Conservation (phyloP, 148 eudicot genomes). For the Selenicereus undatus region DNA sequence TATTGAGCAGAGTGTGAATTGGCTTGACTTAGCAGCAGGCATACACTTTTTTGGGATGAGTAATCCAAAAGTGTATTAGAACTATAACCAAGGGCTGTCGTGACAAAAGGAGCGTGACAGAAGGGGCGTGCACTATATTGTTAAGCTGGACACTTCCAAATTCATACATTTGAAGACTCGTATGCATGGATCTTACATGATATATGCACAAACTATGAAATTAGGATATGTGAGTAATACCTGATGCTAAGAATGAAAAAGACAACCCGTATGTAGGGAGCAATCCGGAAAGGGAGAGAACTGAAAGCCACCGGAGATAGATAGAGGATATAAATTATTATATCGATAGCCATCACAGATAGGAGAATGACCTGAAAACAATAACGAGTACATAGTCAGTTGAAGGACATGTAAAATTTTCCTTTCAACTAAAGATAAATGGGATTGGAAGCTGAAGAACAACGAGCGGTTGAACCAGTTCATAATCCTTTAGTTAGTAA, state of each 20-base stretch:
- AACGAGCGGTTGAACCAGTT: neutral
- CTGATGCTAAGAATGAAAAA: conserved; percentile 73
- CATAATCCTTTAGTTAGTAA: neutral
- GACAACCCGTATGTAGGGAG: conserved; percentile 80
- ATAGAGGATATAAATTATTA: conserved; percentile 45
- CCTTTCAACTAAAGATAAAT: neutral
- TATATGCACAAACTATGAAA: neutral
- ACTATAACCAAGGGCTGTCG: no score
- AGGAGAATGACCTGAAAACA: conserved; percentile 60
- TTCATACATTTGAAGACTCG: neutral
- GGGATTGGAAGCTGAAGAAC: neutral
- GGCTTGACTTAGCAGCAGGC: neutral
- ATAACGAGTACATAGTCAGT: conserved; percentile 2
- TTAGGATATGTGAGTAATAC: conserved; percentile 30
- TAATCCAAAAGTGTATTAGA: no score
- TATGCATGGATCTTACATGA: neutral
- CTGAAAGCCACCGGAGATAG: conserved; percentile 54
- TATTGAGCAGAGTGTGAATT: neutral
- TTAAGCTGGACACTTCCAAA: neutral
- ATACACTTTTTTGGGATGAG: neutral
- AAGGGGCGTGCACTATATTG: neutral
- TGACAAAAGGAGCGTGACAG: neutral
- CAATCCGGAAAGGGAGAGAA: conserved; percentile 79
- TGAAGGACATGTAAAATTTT: neutral
- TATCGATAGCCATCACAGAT: conserved; percentile 58